Evolutionary conservation across 257 asterid genomes (phyloP).

Genomic region (Solanum arcanum): DNA sequence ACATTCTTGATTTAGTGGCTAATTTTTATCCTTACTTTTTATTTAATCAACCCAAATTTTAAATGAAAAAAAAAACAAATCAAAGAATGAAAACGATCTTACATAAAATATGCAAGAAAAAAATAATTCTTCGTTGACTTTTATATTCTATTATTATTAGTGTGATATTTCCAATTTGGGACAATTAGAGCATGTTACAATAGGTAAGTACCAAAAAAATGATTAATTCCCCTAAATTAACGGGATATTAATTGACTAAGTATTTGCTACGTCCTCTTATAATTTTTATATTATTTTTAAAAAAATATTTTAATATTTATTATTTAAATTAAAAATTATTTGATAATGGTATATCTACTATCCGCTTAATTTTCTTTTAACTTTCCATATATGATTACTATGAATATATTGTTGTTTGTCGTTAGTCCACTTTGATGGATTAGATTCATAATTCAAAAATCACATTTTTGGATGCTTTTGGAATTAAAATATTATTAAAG

Average conservation of each 20-base stretch:
- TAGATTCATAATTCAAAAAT: not conserved
- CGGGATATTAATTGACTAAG: not conserved
- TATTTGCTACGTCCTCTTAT: not conserved
- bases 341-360: no score
- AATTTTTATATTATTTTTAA: not conserved
- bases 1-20: not conserved
- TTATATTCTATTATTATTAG: not conserved
- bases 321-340: not conserved
- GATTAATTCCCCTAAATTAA: not conserved
- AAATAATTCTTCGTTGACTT: not conserved
- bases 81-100: not conserved
- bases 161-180: not conserved
- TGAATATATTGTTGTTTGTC: not conserved
- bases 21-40: not conserved
- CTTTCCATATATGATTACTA: no score
- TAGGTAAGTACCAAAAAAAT: not conserved
- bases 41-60: not conserved
- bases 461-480: not conserved
- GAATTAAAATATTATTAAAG: not conserved
- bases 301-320: not conserved
- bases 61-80: no score
- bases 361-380: no score
- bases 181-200: not conserved
- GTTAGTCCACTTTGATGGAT: not conserved
- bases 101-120: not conserved